These are phyloP conservation scores for Pythium grandisporangium DNA, from an alignment of 352 stramenopile species.

Conservation along the genomic window DNA sequence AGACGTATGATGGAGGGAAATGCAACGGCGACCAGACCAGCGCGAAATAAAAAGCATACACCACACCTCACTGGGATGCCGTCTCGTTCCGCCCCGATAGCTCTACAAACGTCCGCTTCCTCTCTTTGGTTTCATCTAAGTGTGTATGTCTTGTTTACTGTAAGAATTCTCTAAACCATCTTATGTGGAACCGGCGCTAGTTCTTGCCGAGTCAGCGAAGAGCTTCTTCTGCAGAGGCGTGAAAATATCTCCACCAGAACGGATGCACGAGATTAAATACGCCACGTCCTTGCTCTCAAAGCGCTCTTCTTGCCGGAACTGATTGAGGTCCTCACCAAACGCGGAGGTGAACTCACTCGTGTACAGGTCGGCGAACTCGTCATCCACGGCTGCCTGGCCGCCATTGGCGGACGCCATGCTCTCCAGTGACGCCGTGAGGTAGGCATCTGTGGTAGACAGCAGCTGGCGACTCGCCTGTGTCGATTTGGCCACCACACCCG, in stretches of 20 bases:
- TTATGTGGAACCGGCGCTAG: constrained; percentile 5
- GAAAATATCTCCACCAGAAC: constrained; percentile 71
- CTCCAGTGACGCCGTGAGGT: constrained; percentile 21
- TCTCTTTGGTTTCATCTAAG: no score
- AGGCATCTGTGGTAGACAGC: constrained; percentile 30
- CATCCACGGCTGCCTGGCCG: constrained; percentile 15
- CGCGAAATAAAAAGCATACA: no score
- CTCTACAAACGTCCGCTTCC: no score
- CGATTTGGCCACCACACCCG: constrained; percentile 41
- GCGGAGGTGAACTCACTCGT: constrained; percentile 79
- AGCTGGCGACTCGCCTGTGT: constrained; percentile 41
- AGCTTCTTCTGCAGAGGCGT: constrained; percentile 76
- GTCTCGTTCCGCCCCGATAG: no score
- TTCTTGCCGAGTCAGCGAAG: constrained; percentile 51
- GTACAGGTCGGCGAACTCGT: constrained; percentile 71
- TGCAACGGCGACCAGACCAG: no score
- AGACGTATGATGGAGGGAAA: no score
- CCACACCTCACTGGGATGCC: no score
- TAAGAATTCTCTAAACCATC: no score
- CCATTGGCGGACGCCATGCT: constrained; percentile 7
- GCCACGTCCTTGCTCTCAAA: constrained; percentile 83
- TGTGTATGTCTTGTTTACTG: no score
- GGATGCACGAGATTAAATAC: constrained; percentile 87
- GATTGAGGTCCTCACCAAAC: constrained; percentile 78
- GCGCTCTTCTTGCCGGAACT: constrained; percentile 78